phyloP scores from a whole-genome alignment of 2,329 filamentous ascomycete genomes.

The Herpotrichia juniperi region DNA sequence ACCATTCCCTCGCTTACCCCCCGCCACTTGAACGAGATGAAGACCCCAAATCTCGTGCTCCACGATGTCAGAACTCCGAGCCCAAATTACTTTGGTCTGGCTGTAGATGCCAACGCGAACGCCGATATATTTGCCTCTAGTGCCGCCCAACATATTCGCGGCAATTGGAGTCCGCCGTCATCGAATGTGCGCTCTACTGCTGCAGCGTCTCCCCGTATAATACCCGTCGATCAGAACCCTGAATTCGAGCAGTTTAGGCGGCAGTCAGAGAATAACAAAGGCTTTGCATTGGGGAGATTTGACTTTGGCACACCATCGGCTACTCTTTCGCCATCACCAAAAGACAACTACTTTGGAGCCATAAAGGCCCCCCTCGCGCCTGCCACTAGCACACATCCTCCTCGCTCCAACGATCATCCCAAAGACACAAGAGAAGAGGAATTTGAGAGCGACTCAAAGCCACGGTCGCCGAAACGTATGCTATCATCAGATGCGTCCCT shows the following conservation, averaged over 20 bases:
- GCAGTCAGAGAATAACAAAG: conserved; percentile 67
- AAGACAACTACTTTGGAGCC: conserved; percentile 27
- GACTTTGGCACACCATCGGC: conserved; percentile 45
- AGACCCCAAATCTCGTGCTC: conserved; percentile 35
- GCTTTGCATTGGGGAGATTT: conserved; percentile 49
- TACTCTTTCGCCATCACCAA: conserved; percentile 30
- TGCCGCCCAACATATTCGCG: conserved; percentile 64
- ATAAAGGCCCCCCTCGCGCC: conserved; percentile 41
- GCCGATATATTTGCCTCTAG: conserved; percentile 68
- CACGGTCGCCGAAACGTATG: conserved; percentile 56
- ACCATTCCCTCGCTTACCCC: conserved; percentile 34
- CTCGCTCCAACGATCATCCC: conserved; percentile 16
- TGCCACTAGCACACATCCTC: conserved; percentile 26
- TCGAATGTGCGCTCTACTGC: conserved; percentile 74
- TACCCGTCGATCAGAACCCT: conserved; percentile 76
- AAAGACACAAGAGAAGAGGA: conserved; percentile 28
- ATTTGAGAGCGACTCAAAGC: conserved; percentile 25
- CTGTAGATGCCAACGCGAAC: conserved; percentile 64
- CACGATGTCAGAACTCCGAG: conserved; percentile 57
- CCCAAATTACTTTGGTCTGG: conserved; percentile 87
- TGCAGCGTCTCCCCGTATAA: conserved; percentile 69
- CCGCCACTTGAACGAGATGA: conserved; percentile 41
- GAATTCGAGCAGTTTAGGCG: conserved; percentile 82
- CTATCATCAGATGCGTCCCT: conserved; percentile 52
- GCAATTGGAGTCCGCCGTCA: conserved; percentile 76